A percentile compares a stretch with the other conserved stretches of the same genome.
Conservation (phyloP, 2,329 filamentous ascomycete genomes). For the Fusarium haematococcum region DNA sequence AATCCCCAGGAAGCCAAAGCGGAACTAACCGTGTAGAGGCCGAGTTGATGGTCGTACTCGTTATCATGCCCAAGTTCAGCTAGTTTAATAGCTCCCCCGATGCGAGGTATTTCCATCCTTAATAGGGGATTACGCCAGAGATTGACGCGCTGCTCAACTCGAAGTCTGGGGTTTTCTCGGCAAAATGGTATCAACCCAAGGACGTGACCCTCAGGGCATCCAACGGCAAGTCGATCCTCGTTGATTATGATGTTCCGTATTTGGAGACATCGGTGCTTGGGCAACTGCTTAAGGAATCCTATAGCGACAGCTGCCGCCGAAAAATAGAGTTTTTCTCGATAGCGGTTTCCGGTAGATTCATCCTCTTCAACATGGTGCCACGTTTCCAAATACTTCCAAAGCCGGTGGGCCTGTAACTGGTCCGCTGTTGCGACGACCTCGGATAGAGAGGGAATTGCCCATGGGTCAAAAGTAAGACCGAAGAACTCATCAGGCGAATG, state of each 20-base stretch:
- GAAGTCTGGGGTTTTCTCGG: slow-evolving; percentile 8
- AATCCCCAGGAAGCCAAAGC: neutral
- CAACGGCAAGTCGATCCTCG: neutral
- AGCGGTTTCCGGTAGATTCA: neutral
- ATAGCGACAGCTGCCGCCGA: slow-evolving; percentile 13
- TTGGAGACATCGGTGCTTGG: neutral
- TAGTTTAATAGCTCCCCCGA: neutral
- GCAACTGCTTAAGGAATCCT: neutral
- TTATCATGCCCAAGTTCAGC: neutral
- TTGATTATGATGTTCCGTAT: neutral
- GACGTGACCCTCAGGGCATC: neutral
- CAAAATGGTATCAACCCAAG: slow-evolving; percentile 24
- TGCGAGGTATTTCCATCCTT: rapidly evolving
- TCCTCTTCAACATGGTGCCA: neutral
- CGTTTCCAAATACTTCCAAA: neutral
- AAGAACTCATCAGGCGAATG: neutral
- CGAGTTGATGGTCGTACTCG: rapidly evolving
- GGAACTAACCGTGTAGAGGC: neutral
- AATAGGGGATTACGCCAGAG: slow-evolving; percentile 4
- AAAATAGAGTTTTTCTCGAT: neutral
- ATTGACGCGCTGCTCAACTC: slow-evolving; percentile 9
- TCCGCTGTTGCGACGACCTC: neutral
- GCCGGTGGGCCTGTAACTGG: neutral
- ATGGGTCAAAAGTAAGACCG: neutral
- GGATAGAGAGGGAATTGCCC: neutral